phyloP scores from a whole-genome alignment of 2,329 filamentous ascomycete genomes.

The Aureobasidium uvarum region DNA sequence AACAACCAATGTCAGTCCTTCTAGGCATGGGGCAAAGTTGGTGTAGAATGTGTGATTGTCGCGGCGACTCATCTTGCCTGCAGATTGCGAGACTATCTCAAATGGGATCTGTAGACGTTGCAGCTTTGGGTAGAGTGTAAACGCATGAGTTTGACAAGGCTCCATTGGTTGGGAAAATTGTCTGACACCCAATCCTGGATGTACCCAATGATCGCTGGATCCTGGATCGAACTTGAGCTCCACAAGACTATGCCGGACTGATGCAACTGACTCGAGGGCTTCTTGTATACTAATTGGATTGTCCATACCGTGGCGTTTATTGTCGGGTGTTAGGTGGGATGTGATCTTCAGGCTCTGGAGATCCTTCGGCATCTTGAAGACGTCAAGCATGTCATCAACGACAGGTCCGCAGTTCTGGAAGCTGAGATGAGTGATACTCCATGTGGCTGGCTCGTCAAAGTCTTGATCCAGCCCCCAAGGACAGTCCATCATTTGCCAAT shows the following conservation, averaged over 20 bases:
- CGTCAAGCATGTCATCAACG: not conserved
- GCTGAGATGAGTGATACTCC: not conserved
- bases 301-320: not conserved
- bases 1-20: not conserved
- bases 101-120: not conserved
- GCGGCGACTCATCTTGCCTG: not conserved
- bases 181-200: not conserved
- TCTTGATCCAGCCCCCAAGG: not conserved
- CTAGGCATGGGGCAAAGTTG: not conserved
- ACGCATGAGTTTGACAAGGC: not conserved
- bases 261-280: not conserved
- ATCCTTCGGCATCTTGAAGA: not conserved
- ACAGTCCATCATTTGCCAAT: not conserved
- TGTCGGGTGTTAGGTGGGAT: not conserved
- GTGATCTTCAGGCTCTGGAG: not conserved
- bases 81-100: not conserved
- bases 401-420: not conserved
- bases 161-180: not conserved
- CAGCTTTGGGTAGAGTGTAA: not conserved
- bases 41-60: slow-evolving; percentile 1
- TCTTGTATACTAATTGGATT: not conserved
- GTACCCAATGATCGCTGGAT: not conserved
- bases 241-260: not conserved
- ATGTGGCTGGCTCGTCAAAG: not conserved
- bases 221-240: not conserved